Conservation (phyloP, 2,329 filamentous ascomycete species). For the Verticillium dahliae region DNA sequence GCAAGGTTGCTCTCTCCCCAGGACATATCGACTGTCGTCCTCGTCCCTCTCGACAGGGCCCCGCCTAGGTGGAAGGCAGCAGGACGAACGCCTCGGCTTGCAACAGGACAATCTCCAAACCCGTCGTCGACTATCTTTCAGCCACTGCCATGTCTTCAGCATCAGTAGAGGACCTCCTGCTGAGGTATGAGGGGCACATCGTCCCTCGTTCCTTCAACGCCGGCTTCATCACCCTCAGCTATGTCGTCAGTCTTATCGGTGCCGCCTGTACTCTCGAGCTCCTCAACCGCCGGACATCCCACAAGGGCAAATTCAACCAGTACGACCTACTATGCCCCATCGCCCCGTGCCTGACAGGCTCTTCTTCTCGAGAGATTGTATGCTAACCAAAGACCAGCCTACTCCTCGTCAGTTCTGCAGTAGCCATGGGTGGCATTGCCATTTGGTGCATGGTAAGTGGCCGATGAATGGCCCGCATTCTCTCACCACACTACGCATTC, state of each 20-base stretch:
- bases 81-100: not conserved
- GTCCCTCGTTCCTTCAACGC: constrained; percentile 44
- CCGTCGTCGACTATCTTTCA: not conserved
- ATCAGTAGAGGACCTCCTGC: constrained; percentile 21
- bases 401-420: constrained; percentile 55
- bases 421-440: constrained; percentile 67
- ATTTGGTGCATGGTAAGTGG: constrained; percentile 62
- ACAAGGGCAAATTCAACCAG: constrained; percentile 64
- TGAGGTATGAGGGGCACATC: constrained; percentile 34
- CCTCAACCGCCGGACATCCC: constrained; percentile 67
- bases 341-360: not conserved
- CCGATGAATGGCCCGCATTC: constrained; percentile 18
- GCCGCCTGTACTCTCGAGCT: constrained; percentile 75
- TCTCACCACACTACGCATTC: constrained; percentile 28
- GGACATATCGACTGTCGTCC: not conserved
- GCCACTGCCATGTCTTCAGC: constrained; percentile 2
- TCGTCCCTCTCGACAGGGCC: not conserved
- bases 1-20: not conserved
- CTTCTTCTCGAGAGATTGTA: not conserved
- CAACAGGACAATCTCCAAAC: not conserved
- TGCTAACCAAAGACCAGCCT: constrained; percentile 34
- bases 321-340: constrained; percentile 26
- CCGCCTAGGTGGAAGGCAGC: not conserved
- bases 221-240: constrained; percentile 65
- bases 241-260: constrained; percentile 70